Percentiles rank a stretch among this genome's conserved stretches.
phyloP scores from a whole-genome alignment of 129 eudicot species.

The Saposhnikovia divaricata region DNA sequence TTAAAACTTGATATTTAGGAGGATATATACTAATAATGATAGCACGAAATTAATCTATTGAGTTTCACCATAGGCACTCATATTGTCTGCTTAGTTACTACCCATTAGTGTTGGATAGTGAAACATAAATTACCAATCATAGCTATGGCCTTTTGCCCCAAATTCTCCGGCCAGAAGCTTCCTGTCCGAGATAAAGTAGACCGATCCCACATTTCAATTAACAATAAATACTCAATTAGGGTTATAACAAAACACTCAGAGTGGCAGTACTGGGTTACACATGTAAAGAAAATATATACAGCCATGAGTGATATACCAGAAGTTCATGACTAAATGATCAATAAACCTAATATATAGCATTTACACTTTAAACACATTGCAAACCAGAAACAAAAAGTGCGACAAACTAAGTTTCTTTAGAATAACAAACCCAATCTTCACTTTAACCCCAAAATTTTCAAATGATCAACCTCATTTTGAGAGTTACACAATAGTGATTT shows the following conservation, averaged over 20 bases:
- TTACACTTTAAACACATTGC: background rate
- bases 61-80: too few relatives aligned
- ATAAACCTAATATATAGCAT: background rate
- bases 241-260: background rate
- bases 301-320: background rate
- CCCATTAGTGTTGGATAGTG: conserved; percentile 12
- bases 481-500: background rate
- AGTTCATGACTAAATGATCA: background rate
- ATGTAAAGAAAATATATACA: background rate
- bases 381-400: background rate
- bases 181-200: background rate
- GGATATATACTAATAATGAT: too few relatives aligned
- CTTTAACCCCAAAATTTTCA: background rate
- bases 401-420: background rate
- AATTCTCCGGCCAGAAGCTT: conserved; percentile 60
- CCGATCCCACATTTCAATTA: conserved; percentile 28
- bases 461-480: background rate
- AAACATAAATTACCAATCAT: conserved; percentile 69
- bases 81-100: too few relatives aligned
- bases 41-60: too few relatives aligned
- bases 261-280: too few relatives aligned
- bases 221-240: background rate
- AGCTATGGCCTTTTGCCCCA: conserved; percentile 72
- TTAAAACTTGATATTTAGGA: too few relatives aligned
- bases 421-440: background rate